phyloP scores from a whole-genome alignment of 2,329 filamentous ascomycete species.

The Thermothelomyces thermophilus region DNA sequence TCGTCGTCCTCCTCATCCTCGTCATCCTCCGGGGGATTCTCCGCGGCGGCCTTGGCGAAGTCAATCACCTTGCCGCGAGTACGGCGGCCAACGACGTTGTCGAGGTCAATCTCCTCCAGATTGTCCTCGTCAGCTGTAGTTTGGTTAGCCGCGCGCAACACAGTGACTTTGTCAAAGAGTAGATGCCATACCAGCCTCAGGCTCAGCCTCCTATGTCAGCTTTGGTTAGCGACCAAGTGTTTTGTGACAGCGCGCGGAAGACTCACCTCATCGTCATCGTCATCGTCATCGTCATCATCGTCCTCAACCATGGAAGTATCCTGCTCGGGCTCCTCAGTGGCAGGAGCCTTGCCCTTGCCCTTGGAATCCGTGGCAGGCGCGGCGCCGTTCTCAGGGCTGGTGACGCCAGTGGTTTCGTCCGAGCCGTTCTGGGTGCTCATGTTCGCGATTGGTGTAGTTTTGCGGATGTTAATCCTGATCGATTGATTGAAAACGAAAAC shows the following conservation, averaged over 20 bases:
- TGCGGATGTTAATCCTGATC: not conserved
- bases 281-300: constrained; percentile 65
- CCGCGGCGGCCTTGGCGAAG: constrained; percentile 81
- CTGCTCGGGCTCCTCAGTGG: constrained; percentile 43
- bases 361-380: constrained; percentile 50
- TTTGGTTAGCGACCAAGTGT: constrained; percentile 21
- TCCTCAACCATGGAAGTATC: constrained; percentile 69
- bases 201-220: constrained; percentile 26
- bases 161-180: not conserved
- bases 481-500: not conserved
- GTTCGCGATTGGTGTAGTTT: constrained; percentile 24
- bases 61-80: constrained; percentile 91
- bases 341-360: constrained; percentile 72
- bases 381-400: constrained; percentile 28
- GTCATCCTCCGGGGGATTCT: constrained; percentile 67
- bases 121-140: constrained; percentile 64
- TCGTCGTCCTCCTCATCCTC: constrained; percentile 73
- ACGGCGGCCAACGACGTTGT: constrained; percentile 85
- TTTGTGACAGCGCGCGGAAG: not conserved
- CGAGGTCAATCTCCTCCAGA: constrained; percentile 83
- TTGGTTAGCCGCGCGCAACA: constrained; percentile 25
- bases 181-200: constrained; percentile 28
- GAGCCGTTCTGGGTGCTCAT: constrained; percentile 44
- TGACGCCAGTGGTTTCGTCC: constrained; percentile 37
- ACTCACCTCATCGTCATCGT: constrained; percentile 43